Conservation (phyloP, 441 rosid genomes). For the Pelargonium myrrhifolium region DNA sequence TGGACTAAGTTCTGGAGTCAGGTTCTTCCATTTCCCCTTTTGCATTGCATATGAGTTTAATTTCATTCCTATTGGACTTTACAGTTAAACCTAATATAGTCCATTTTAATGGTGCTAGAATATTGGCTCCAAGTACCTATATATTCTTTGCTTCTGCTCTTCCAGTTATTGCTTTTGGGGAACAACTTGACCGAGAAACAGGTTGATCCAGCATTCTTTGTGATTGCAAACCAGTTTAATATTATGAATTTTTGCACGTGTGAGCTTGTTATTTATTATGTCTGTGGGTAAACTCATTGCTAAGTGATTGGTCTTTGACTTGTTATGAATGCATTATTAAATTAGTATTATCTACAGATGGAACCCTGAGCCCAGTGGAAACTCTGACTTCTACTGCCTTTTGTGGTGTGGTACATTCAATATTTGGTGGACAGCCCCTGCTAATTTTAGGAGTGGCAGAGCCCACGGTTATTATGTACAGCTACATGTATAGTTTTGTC, state of each 20-base stretch:
- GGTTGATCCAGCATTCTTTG: slow-evolving; percentile 18
- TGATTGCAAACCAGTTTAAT: neutral
- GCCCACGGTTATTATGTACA: slow-evolving; percentile 86
- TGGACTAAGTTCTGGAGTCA: slow-evolving; percentile 23
- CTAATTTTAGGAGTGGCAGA: slow-evolving; percentile 84
- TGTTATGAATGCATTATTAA: neutral
- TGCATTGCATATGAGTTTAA: neutral
- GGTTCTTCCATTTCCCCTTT: slow-evolving; percentile 15
- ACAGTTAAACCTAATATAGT: neutral
- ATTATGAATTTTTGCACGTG: neutral
- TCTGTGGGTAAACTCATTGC: slow-evolving; percentile 1
- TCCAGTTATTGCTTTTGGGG: slow-evolving; percentile 57
- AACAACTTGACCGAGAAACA: slow-evolving; percentile 51
- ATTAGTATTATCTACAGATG: slow-evolving; percentile 33
- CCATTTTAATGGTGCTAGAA: slow-evolving; percentile 24
- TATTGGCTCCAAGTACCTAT: slow-evolving; percentile 52
- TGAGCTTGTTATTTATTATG: neutral
- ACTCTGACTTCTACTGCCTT: slow-evolving; percentile 76
- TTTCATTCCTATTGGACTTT: neutral
- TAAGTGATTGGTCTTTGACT: neutral
- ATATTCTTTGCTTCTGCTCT: slow-evolving; percentile 56
- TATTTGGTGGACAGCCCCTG: slow-evolving; percentile 88
- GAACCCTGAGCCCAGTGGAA: slow-evolving; percentile 70
- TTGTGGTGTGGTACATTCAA: slow-evolving; percentile 75
- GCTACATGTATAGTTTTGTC: slow-evolving; percentile 65